Percentiles rank a stretch among this genome's conserved stretches.
Conservation (phyloP, 129 eudicot species). For the Rutidosis leptorrhynchoides region DNA sequence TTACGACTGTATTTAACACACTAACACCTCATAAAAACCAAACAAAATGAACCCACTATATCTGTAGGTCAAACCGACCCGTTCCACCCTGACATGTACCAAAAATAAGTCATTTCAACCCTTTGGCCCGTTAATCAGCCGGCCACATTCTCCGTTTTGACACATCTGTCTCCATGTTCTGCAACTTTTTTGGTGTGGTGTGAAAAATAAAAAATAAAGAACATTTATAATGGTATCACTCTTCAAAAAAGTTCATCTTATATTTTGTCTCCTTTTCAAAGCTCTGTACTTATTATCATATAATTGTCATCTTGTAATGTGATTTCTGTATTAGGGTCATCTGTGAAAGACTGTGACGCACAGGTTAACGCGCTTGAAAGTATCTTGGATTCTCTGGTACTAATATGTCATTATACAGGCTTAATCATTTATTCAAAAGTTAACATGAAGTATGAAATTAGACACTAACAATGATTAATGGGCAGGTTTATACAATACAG, state of each 20-base stretch:
- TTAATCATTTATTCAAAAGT: constrained; percentile 10
- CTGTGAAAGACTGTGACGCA: constrained; percentile 49
- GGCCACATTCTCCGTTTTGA: too few species aligned
- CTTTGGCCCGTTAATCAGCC: too few species aligned
- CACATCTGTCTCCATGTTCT: too few species aligned
- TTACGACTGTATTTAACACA: too few species aligned
- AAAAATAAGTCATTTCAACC: too few species aligned
- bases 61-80: too few species aligned
- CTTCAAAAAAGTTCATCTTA: neutral
- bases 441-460: constrained; percentile 6
- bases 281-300: neutral
- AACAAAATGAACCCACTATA: too few species aligned
- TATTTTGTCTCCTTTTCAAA: neutral
- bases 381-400: constrained; percentile 74
- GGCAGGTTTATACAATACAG: constrained; percentile 48
- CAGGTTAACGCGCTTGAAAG: constrained; percentile 59
- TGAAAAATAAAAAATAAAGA: too few species aligned
- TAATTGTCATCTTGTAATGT: constrained; percentile 17
- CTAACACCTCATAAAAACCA: too few species aligned
- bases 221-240: neutral
- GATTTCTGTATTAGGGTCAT: constrained; percentile 46
- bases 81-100: too few species aligned
- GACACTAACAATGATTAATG: constrained; percentile 20
- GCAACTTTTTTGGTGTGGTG: too few species aligned
- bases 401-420: constrained; percentile 11